Conservation (phyloP, 352 stramenopile genomes). For the Globisporangium yorkense region DNA sequence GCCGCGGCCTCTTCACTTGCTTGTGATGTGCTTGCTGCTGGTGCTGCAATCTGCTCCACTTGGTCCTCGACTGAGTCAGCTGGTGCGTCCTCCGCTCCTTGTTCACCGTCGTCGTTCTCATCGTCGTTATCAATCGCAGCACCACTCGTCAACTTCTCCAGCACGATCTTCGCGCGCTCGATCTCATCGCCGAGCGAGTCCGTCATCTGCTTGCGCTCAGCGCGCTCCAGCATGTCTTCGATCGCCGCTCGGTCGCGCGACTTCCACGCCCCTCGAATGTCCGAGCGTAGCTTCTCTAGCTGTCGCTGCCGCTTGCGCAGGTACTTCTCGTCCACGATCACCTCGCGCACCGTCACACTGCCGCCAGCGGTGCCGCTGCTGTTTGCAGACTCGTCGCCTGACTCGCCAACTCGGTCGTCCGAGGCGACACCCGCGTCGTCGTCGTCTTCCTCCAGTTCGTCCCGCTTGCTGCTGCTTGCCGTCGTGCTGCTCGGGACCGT, state of each 20-base stretch:
- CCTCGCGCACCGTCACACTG: slow-evolving; percentile 21
- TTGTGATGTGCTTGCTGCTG: background rate
- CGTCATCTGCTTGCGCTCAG: slow-evolving; percentile 73
- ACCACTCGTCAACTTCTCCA: slow-evolving; percentile 29
- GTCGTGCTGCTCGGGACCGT: background rate
- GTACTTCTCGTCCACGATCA: slow-evolving; percentile 74
- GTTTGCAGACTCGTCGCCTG: background rate
- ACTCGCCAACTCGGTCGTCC: slow-evolving; percentile 8
- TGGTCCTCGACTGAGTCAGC: background rate
- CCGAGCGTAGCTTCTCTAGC: slow-evolving; percentile 53
- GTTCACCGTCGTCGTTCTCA: background rate
- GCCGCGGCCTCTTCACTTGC: background rate
- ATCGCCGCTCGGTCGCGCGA: slow-evolving; percentile 40
- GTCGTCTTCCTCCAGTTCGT: slow-evolving; percentile 7
- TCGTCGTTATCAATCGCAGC: background rate
- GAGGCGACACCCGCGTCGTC: slow-evolving; percentile 14
- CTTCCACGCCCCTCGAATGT: slow-evolving; percentile 35
- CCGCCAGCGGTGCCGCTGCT: background rate
- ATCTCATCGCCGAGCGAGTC: slow-evolving; percentile 59
- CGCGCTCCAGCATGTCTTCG: slow-evolving; percentile 53
- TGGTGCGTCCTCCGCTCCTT: background rate
- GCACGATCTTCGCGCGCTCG: slow-evolving; percentile 28
- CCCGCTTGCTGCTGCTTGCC: background rate
- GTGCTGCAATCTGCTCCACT: background rate
- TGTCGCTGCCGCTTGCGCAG: slow-evolving; percentile 72